Conservation (phyloP, 306 rosid genomes). For the Begonia fuchsioides region DNA sequence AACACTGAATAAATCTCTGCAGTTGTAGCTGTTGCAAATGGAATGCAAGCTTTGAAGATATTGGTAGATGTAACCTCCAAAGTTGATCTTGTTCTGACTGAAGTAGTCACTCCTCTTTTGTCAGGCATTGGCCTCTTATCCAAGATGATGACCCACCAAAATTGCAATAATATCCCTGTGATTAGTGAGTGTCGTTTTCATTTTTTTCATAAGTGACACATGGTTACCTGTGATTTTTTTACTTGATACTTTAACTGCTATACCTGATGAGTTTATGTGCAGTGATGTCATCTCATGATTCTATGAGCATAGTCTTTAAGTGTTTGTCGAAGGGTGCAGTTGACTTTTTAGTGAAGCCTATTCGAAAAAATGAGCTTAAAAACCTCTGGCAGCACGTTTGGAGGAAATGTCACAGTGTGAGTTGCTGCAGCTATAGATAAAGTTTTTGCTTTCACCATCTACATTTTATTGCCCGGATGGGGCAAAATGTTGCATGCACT, state of each 20-base stretch:
- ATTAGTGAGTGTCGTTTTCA: constrained; percentile 34
- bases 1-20: constrained; percentile 6
- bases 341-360: constrained; percentile 51
- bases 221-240: neutral
- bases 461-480: too few species aligned
- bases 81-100: constrained; percentile 43
- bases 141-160: constrained; percentile 43
- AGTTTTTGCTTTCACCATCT: neutral
- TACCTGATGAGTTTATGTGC: constrained; percentile 2
- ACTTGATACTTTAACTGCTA: neutral
- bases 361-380: constrained; percentile 58
- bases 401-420: constrained; percentile 58
- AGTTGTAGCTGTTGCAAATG: constrained; percentile 52
- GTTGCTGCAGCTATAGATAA: constrained; percentile 16
- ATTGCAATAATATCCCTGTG: constrained; percentile 46
- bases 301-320: constrained; percentile 46
- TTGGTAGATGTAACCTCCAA: constrained; percentile 33
- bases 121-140: constrained; percentile 50
- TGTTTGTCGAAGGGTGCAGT: constrained; percentile 55
- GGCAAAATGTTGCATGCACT: too few species aligned
- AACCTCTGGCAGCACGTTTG: constrained; percentile 62
- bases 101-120: constrained; percentile 51
- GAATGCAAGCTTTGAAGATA: constrained; percentile 47
- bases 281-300: constrained; percentile 48
- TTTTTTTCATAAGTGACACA: neutral